Evolutionary conservation across 306 rosid genomes (phyloP).

Genomic region (Cicer yamashitae): DNA sequence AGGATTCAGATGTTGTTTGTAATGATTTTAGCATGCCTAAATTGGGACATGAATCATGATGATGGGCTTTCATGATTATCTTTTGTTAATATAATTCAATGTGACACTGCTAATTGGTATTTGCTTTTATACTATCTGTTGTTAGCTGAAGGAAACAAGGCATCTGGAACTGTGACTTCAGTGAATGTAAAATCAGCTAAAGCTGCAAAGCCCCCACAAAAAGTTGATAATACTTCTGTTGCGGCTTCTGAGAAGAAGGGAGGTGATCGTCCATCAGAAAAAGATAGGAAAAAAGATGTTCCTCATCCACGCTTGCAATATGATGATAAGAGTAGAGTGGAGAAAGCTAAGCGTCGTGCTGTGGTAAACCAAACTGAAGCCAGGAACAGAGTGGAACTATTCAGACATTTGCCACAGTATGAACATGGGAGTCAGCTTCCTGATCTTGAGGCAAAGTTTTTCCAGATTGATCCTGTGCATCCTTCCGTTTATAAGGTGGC

Average conservation of each 20-base stretch:
- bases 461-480: slow-evolving; percentile 56
- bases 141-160: slow-evolving; percentile 53
- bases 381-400: slow-evolving; percentile 59
- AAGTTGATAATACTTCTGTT: slow-evolving; percentile 47
- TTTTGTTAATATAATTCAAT: not conserved
- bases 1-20: not conserved
- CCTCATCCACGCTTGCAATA: slow-evolving; percentile 62
- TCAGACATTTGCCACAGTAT: slow-evolving; percentile 63
- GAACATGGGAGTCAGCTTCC: slow-evolving; percentile 63
- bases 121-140: slow-evolving; percentile 29
- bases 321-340: slow-evolving; percentile 59
- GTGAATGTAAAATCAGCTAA: slow-evolving; percentile 48
- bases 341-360: slow-evolving; percentile 58
- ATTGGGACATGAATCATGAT: slow-evolving; percentile 14
- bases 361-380: slow-evolving; percentile 60
- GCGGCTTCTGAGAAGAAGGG: slow-evolving; percentile 52
- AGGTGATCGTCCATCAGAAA: slow-evolving; percentile 55
- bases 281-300: slow-evolving; percentile 60
- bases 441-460: slow-evolving; percentile 56
- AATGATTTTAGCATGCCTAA: slow-evolving; percentile 10
- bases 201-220: slow-evolving; percentile 49
- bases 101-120: slow-evolving; percentile 29
- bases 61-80: not conserved
- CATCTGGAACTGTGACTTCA: slow-evolving; percentile 44
- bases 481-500: slow-evolving; percentile 58